phyloP scores from a whole-genome alignment of 2,329 filamentous ascomycete genomes.

The Cryphonectria radicalis region DNA sequence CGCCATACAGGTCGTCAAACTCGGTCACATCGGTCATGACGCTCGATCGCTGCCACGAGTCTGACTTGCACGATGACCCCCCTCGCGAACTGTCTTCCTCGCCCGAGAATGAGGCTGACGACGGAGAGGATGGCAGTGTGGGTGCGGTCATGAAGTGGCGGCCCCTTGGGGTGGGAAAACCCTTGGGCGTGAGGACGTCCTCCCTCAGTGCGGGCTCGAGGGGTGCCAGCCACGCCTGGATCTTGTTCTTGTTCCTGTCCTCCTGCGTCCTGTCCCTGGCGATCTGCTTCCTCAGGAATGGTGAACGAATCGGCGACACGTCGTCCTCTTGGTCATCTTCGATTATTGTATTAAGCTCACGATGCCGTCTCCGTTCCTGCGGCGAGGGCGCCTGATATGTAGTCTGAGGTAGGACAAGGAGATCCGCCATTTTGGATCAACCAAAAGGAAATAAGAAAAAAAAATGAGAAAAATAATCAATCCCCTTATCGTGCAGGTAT shows the following conservation, averaged over 20 bases:
- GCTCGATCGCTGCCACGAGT: slow-evolving; percentile 67
- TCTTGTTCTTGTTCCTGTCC: slow-evolving; percentile 55
- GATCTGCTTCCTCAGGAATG: slow-evolving; percentile 36
- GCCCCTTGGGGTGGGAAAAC: slow-evolving; percentile 75
- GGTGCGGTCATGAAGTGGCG: slow-evolving; percentile 67
- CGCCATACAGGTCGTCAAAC: slow-evolving; percentile 87
- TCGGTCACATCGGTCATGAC: slow-evolving; percentile 69
- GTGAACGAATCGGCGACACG: slow-evolving; percentile 32
- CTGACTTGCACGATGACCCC: slow-evolving; percentile 58
- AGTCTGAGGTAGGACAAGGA: slow-evolving; percentile 44
- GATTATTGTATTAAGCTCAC: slow-evolving; percentile 68
- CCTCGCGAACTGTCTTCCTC: slow-evolving; percentile 46
- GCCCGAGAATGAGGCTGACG: slow-evolving; percentile 50
- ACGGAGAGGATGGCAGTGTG: slow-evolving; percentile 64
- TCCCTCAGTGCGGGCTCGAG: slow-evolving; percentile 43
- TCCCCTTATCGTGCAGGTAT: slow-evolving; percentile 32
- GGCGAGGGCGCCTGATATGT: slow-evolving; percentile 49
- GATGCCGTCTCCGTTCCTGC: slow-evolving; percentile 59
- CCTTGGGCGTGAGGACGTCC: slow-evolving; percentile 42
- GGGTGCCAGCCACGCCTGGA: slow-evolving; percentile 63
- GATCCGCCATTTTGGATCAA: slow-evolving; percentile 50
- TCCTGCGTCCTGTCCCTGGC: slow-evolving; percentile 32
- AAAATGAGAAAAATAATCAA: slow-evolving; percentile 27
- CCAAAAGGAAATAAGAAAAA: background rate
- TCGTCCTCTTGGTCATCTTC: slow-evolving; percentile 56